Percentiles rank a stretch among this genome's conserved stretches.
Evolutionary conservation across 306 rosid species (phyloP).

Genomic region (Boehmeria nivea): DNA sequence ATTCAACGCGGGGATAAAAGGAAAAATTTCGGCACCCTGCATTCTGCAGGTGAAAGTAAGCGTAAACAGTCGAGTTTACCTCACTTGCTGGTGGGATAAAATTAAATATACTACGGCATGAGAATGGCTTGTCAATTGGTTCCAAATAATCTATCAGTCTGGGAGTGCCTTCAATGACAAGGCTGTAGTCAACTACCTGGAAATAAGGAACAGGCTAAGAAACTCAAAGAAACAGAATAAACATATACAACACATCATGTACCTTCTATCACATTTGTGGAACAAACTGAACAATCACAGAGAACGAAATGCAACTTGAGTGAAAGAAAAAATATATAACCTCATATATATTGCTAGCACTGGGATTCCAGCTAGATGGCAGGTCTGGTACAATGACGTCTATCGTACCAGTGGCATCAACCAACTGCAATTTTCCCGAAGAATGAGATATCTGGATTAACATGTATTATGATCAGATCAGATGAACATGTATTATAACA

Average conservation of each 20-base stretch:
- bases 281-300: constrained; percentile 1
- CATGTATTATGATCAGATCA: constrained; percentile 14
- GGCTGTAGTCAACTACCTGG: constrained; percentile 63
- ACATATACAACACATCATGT: constrained; percentile 6
- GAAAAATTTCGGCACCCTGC: constrained; percentile 48
- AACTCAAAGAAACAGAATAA: constrained; percentile 17
- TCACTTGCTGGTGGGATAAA: constrained; percentile 33
- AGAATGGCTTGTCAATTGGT: constrained; percentile 37
- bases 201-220: constrained; percentile 25
- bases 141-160: constrained; percentile 29
- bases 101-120: constrained; percentile 58
- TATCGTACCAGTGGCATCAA: constrained; percentile 76
- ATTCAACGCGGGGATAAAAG: constrained; percentile 25
- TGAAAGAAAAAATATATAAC: constrained; percentile 28
- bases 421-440: constrained; percentile 73
- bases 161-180: constrained; percentile 53
- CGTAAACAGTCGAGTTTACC: constrained; percentile 31
- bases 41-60: constrained; percentile 47
- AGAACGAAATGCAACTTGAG: constrained; percentile 4
- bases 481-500: too few species aligned
- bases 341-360: constrained; percentile 47
- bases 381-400: constrained; percentile 84
- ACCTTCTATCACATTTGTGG: constrained; percentile 2
- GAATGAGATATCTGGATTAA: constrained; percentile 50
- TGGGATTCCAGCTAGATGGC: constrained; percentile 56